Evolutionary conservation across 768 basidiomycete genomes (phyloP).

Genomic region (Cystoderma amianthinum): DNA sequence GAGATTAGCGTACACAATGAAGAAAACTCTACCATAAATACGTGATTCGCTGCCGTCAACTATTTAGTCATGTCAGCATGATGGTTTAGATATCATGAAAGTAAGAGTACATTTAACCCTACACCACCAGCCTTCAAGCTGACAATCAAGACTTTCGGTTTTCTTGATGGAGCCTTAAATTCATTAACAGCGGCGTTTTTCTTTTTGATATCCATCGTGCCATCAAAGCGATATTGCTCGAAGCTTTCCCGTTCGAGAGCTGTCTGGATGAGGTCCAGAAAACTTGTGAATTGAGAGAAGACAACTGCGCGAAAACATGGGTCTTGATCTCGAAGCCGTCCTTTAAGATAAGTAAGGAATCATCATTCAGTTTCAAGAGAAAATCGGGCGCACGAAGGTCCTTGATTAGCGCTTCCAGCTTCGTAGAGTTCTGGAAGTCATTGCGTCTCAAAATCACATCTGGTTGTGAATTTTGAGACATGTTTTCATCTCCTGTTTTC

Average conservation of each 20-base stretch:
- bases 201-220: conserved; percentile 85
- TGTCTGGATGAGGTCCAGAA: conserved; percentile 74
- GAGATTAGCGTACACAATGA: conserved; percentile 8
- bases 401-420: conserved; percentile 75
- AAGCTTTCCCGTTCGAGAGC: conserved; percentile 65
- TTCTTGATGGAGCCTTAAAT: conserved; percentile 65
- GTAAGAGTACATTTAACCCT: conserved; percentile 55
- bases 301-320: conserved; percentile 79
- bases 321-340: conserved; percentile 61
- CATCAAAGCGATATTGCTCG: conserved; percentile 80
- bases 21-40: conserved; percentile 61
- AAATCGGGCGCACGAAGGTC: conserved; percentile 50
- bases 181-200: conserved; percentile 67
- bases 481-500: conserved; percentile 13
- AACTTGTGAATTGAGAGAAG: conserved; percentile 88
- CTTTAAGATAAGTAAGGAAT: conserved; percentile 19
- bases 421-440: conserved; percentile 86
- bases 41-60: conserved; percentile 78
- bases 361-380: too few relatives aligned
- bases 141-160: conserved; percentile 70
- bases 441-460: conserved; percentile 63
- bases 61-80: conserved; percentile 13
- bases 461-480: conserved; percentile 25
- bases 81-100: conserved; percentile 1
- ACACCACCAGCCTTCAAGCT: conserved; percentile 91